These are phyloP conservation scores for Talaromyces verruculosus DNA, from an alignment of 2,329 filamentous ascomycete genomes.

Conservation along the genomic window DNA sequence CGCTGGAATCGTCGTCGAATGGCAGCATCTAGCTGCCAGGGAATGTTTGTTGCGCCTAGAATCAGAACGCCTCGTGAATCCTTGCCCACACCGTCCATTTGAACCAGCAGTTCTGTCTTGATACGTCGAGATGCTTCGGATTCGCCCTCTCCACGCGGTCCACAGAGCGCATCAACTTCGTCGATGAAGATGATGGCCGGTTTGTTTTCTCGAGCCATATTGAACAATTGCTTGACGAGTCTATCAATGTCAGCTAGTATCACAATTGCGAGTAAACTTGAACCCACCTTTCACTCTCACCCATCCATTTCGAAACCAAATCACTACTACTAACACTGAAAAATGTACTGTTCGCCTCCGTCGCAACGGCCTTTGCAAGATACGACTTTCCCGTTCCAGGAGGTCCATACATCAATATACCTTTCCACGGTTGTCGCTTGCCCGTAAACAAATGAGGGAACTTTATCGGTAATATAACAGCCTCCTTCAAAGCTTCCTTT, in stretches of 20 bases:
- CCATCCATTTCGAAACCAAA: slow-evolving; percentile 99
- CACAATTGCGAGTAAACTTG: too few relatives aligned
- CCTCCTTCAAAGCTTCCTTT: slow-evolving; percentile 97
- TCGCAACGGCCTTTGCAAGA: slow-evolving; percentile 93
- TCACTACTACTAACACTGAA: slow-evolving; percentile 98
- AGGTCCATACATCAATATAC: slow-evolving; percentile 91
- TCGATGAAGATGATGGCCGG: slow-evolving; percentile 99
- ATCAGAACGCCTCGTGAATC: slow-evolving; percentile 93
- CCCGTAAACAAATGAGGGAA: slow-evolving; percentile 95
- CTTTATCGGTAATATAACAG: slow-evolving; percentile 95
- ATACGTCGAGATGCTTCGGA: slow-evolving; percentile 96
- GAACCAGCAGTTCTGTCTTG: slow-evolving; percentile 96
- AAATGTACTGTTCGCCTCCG: slow-evolving; percentile 97
- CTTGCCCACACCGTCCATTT: slow-evolving; percentile 98
- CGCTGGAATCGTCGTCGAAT: slow-evolving; percentile 95
- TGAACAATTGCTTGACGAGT: slow-evolving; percentile 93
- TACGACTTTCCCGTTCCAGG: slow-evolving; percentile 98
- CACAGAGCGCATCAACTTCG: slow-evolving; percentile 94
- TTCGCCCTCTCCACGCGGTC: slow-evolving; percentile 89
- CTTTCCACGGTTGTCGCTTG: slow-evolving; percentile 97
- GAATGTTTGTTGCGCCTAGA: slow-evolving; percentile 94
- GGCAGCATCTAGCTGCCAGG: slow-evolving; percentile 95
- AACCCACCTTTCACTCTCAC: slow-evolving; percentile 98
- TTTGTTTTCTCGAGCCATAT: slow-evolving; percentile 96
- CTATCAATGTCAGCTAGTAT: slow-evolving; percentile 48